These are phyloP conservation scores for Pseudocercospora vitis DNA, from an alignment of 2,329 filamentous ascomycete species.

Conservation along the genomic window DNA sequence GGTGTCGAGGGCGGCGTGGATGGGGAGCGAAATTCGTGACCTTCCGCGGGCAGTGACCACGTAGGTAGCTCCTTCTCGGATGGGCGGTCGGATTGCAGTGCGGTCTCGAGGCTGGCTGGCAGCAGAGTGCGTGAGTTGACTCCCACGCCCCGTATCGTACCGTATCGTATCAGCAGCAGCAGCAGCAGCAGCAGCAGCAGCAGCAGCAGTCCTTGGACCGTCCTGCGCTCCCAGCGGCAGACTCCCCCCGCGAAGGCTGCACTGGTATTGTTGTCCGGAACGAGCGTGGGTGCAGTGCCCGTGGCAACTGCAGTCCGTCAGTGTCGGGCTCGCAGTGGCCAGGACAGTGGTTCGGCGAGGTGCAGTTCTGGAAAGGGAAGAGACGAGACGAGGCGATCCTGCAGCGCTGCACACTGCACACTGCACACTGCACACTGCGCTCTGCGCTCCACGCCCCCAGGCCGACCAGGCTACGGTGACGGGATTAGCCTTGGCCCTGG, in stretches of 20 bases:
- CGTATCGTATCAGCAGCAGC: background rate
- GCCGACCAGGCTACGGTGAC: too few species aligned
- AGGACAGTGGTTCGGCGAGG: background rate
- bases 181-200: background rate
- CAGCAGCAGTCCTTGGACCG: background rate
- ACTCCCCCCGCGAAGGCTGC: background rate
- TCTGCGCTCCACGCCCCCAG: too few species aligned
- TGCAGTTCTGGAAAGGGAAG: background rate
- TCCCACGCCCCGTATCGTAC: background rate
- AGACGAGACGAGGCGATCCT: too few species aligned
- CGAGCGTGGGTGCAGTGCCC: slow-evolving; percentile 3
- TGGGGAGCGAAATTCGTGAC: too few species aligned
- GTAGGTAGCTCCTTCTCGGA: background rate
- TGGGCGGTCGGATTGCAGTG: background rate
- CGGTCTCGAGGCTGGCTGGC: background rate
- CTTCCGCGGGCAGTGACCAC: background rate
- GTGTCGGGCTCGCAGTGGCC: background rate
- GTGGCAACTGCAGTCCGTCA: background rate
- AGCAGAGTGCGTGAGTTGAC: background rate
- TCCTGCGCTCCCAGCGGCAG: background rate
- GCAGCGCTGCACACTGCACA: background rate
- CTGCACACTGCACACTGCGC: too few species aligned
- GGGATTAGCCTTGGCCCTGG: too few species aligned
- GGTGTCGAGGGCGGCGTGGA: background rate
- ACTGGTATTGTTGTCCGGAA: background rate